Base-by-base conservation (phyloP, 768 basidiomycete genomes). In the Pleurotus tuber-regium region DNA sequence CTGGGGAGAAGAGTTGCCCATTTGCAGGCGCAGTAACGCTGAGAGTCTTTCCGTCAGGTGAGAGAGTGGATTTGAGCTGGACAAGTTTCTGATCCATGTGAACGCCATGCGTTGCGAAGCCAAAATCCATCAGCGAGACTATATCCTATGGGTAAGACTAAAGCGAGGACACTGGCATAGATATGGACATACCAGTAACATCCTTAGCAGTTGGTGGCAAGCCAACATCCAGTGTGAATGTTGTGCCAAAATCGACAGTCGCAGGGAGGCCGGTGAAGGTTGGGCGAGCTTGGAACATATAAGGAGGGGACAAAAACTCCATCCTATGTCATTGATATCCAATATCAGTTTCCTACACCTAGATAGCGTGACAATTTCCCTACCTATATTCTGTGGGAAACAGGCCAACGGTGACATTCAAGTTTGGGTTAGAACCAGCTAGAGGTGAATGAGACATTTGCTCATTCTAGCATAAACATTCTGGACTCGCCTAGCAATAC, bases 301-400 rank as follows among this genome's bases (percentile, higher is more conserved):
- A 75, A 2, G 75, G 73, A 8, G 73, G 74, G 41, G 69, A 69
- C 25, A 71, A 61, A 51, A 70, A 73, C 58, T 75, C 73, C 12
- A 70, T 63, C 2, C 73, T 71, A 25, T 7, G 25, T n/a, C n/a
- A n/a, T n/a, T n/a, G n/a, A n/a, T n/a, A n/a, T n/a, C n/a, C 40
- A 23, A n/a, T n/a, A n/a, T n/a, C n/a, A n/a, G n/a, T n/a, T n/a
- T n/a, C n/a, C n/a, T n/a, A n/a, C n/a, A n/a, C n/a, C n/a, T 14
- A 36, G 39, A 11, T n/a, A n/a, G n/a, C n/a, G n/a, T n/a, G n/a
- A n/a, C n/a, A n/a, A n/a, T n/a, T n/a, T n/a, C n/a, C n/a, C 30
- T 18, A 43, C 61, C 61, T 60, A 63, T 72, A 75, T 65, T 75
- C 73, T 19, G 59, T 64, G 56, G 67, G 49, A 21, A 51, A 64